Conservation (phyloP, 139 green algal species). For the Nannochloris sp. region DNA sequence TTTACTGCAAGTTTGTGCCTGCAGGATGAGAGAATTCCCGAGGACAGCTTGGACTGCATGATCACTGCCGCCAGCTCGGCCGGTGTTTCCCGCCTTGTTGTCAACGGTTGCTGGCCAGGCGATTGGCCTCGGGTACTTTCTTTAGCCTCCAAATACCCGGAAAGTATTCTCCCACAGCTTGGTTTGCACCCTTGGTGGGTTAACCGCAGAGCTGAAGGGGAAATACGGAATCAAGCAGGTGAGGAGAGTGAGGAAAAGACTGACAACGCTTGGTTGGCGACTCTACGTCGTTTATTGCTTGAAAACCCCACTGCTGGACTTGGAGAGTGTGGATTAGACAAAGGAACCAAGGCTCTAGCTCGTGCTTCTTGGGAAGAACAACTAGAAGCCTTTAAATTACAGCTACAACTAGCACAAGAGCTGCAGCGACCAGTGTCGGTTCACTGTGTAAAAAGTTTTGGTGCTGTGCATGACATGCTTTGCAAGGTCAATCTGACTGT, state of each 20-base stretch:
- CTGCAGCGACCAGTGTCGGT: conserved; percentile 36
- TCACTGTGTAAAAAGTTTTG: conserved; percentile 37
- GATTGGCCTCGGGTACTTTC: conserved; percentile 36
- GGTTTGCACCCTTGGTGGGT: conserved; percentile 49
- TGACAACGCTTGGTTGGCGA: conserved; percentile 33
- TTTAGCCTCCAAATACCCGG: neutral
- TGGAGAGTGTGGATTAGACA: conserved; percentile 39
- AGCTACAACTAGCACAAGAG: conserved; percentile 38
- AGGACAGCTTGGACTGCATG: neutral
- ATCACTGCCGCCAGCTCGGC: neutral
- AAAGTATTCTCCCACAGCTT: conserved; percentile 28
- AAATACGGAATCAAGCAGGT: too few species aligned
- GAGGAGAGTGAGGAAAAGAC: too few species aligned
- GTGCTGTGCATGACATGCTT: conserved; percentile 28
- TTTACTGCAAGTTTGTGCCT: too few species aligned
- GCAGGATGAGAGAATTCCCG: conserved; percentile 21
- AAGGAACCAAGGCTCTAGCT: neutral
- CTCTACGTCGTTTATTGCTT: conserved; percentile 21
- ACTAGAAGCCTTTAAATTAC: conserved; percentile 23
- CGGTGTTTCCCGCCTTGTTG: conserved; percentile 3
- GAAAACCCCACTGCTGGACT: conserved; percentile 22
- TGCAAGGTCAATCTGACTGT: conserved; percentile 28
- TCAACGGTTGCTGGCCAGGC: conserved; percentile 32
- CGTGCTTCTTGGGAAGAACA: conserved; percentile 15
- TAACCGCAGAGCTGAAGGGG: neutral